phyloP scores from a whole-genome alignment of 495 filamentous ascomycete genomes.

The Xylaria cubensis region DNA sequence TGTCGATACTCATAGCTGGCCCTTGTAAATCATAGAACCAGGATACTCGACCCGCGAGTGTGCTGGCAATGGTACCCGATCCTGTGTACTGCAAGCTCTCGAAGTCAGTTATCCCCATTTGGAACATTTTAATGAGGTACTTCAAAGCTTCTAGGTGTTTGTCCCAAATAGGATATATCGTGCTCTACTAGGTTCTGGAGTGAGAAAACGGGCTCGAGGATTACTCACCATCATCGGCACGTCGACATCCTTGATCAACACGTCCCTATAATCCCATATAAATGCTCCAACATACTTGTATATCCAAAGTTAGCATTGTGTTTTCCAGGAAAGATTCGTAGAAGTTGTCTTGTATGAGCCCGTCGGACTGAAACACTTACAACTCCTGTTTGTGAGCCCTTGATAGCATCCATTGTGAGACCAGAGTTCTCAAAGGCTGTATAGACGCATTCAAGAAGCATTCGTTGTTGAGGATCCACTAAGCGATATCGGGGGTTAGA shows the following conservation, averaged over 20 bases:
- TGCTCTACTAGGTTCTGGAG: too few species aligned
- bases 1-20: conserved; percentile 64
- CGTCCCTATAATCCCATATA: not conserved
- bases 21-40: conserved; percentile 65
- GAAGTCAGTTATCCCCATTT: too few species aligned
- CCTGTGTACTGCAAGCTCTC: conserved; percentile 24
- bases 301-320: not conserved
- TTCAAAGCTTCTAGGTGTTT: too few species aligned
- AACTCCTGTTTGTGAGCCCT: conserved; percentile 28
- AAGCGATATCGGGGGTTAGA: too few species aligned
- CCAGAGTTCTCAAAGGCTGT: conserved; percentile 59
- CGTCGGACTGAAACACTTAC: not conserved
- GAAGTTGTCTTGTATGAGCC: too few species aligned
- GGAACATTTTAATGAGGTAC: too few species aligned
- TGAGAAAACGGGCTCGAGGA: too few species aligned
- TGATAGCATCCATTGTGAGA: not conserved
- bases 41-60: conserved; percentile 57
- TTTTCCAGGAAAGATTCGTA: too few species aligned
- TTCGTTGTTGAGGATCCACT: conserved; percentile 47
- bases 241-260: not conserved
- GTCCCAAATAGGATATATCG: too few species aligned
- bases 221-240: conserved; percentile 41
- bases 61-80: not conserved
- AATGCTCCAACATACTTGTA: not conserved
- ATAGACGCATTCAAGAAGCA: conserved; percentile 63